Conservation (phyloP, 2,329 filamentous ascomycete species). For the Teratosphaeria destructans region DNA sequence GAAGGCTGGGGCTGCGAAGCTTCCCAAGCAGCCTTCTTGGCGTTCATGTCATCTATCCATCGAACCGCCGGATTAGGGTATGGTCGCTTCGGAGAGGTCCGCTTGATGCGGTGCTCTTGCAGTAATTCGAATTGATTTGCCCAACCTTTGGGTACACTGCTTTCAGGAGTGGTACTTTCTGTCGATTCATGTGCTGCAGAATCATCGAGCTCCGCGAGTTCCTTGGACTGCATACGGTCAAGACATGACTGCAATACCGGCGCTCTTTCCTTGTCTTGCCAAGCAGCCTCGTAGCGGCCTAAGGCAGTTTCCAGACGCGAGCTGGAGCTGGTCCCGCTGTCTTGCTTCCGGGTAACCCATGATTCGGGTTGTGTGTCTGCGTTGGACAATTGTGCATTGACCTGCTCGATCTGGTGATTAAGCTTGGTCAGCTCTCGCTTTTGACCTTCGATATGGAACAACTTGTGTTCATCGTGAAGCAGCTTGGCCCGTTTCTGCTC, state of each 20-base stretch:
- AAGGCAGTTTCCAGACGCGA: neutral
- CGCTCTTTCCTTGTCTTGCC: neutral
- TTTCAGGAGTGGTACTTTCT: constrained; percentile 7
- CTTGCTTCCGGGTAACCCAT: neutral
- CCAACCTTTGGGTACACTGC: constrained; percentile 17
- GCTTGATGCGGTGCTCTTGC: constrained; percentile 19
- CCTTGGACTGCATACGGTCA: constrained; percentile 19
- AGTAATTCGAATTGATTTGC: constrained; percentile 17
- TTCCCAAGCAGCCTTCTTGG: constrained; percentile 8
- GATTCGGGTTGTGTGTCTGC: neutral
- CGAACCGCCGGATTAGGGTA: constrained; percentile 7
- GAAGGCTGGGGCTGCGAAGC: constrained; percentile 5
- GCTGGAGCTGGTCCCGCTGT: neutral
- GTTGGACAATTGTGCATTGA: neutral
- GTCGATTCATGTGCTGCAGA: constrained; percentile 23
- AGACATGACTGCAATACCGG: constrained; percentile 14
- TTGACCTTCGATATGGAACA: neutral
- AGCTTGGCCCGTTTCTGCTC: neutral
- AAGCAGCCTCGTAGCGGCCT: neutral
- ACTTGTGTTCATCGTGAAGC: constrained; percentile 3
- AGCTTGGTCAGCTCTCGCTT: neutral
- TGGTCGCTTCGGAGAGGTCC: constrained; percentile 7
- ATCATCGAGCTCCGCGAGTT: constrained; percentile 17
- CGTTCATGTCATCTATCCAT: constrained; percentile 20
- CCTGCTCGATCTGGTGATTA: neutral